phyloP scores from a whole-genome alignment of 2,329 filamentous ascomycete species.

The Aaosphaeria pasadenensis region DNA sequence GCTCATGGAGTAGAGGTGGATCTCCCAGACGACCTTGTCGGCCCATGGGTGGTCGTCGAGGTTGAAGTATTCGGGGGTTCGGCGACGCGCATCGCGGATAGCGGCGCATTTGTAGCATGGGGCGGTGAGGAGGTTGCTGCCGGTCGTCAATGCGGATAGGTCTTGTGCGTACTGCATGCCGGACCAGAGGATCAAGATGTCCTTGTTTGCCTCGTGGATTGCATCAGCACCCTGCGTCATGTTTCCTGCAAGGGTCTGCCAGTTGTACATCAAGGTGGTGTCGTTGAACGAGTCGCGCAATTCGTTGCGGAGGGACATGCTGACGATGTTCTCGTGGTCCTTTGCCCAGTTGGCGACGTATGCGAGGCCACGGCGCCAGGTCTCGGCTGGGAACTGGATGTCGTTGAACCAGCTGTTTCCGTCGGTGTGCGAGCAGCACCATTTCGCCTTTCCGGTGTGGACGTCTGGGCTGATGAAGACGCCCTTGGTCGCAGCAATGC shows the following conservation, averaged over 20 bases:
- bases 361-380: conserved; percentile 54
- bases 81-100: conserved; percentile 42
- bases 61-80: conserved; percentile 47
- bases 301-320: conserved; percentile 59
- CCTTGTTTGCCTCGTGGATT: conserved; percentile 53
- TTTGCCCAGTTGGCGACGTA: conserved; percentile 53
- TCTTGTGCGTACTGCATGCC: conserved; percentile 55
- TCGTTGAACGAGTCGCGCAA: conserved; percentile 39
- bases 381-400: conserved; percentile 52
- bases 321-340: conserved; percentile 51
- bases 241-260: conserved; percentile 35
- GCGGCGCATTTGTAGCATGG: conserved; percentile 41
- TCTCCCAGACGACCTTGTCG: conserved; percentile 60
- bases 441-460: conserved; percentile 29
- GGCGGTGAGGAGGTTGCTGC: conserved; percentile 35
- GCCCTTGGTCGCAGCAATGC: conserved; percentile 23
- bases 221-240: conserved; percentile 47
- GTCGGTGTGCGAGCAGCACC: conserved; percentile 41
- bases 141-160: conserved; percentile 41
- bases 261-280: conserved; percentile 27
- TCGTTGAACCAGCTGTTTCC: conserved; percentile 59
- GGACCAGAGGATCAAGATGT: conserved; percentile 54
- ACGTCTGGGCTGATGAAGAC: conserved; percentile 32
- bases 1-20: conserved; percentile 53
- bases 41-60: conserved; percentile 47